These are phyloP conservation scores for Paramecium sexaurelia DNA, from an alignment of 73 alveolate genomes.

Conservation along the genomic window DNA sequence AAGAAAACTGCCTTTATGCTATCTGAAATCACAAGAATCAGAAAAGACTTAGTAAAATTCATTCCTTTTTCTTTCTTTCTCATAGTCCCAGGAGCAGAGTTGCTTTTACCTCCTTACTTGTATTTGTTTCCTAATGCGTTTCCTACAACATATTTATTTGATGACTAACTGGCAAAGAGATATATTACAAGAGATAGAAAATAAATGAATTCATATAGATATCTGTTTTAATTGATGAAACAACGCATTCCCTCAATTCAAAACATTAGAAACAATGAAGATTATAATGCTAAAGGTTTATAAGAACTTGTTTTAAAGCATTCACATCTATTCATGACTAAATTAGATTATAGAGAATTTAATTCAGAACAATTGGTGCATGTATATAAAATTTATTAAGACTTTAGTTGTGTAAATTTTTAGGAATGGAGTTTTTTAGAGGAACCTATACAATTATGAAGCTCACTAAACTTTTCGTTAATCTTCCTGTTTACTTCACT, in stretches of 20 bases:
- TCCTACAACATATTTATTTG: constrained; percentile 79
- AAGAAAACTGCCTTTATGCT: constrained; percentile 61
- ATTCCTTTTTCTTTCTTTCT: constrained; percentile 89
- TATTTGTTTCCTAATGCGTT: constrained; percentile 89
- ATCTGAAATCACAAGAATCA: constrained; percentile 54
- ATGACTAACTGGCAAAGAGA: constrained; percentile 28
- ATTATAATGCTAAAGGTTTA: constrained; percentile 52
- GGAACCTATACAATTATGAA: constrained; percentile 64
- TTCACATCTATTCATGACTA: constrained; percentile 20
- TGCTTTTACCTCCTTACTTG: constrained; percentile 86
- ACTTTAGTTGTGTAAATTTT: constrained; percentile 53
- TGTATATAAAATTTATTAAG: background rate
- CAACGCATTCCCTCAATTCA: constrained; percentile 51
- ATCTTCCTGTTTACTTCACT: constrained; percentile 52
- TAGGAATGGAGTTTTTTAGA: constrained; percentile 67
- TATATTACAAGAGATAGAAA: constrained; percentile 53
- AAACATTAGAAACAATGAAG: constrained; percentile 54
- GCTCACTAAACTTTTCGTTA: constrained; percentile 54
- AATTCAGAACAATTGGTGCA: constrained; percentile 61
- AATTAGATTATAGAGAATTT: constrained; percentile 38
- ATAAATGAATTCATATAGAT: constrained; percentile 55
- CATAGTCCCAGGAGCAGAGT: constrained; percentile 89
- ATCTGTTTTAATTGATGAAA: constrained; percentile 17
- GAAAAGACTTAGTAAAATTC: constrained; percentile 82
- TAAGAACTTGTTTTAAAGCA: constrained; percentile 28